phyloP scores from a whole-genome alignment of 495 filamentous ascomycete genomes.

The Talaromyces liani region DNA sequence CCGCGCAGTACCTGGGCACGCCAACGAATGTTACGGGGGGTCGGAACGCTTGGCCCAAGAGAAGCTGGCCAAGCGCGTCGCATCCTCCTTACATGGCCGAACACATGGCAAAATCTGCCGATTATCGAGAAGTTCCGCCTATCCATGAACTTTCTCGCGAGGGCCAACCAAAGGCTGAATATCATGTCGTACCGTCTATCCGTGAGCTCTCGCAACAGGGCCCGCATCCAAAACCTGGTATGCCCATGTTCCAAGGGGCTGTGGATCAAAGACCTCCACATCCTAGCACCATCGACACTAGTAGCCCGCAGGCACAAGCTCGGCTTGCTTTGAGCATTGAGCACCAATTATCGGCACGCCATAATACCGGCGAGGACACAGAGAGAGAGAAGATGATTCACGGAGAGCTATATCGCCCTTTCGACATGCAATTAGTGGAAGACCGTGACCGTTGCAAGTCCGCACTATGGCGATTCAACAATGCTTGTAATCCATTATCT shows the following conservation, averaged over 20 bases:
- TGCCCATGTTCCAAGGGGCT: constrained; percentile 29
- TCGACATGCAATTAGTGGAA: constrained; percentile 67
- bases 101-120: constrained; percentile 25
- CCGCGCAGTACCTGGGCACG: constrained; percentile 29
- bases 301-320: constrained; percentile 37
- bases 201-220: constrained; percentile 31
- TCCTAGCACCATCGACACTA: constrained; percentile 27
- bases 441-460: constrained; percentile 83
- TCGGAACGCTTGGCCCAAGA: constrained; percentile 35
- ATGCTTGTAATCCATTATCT: constrained; percentile 69
- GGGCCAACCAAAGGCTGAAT: constrained; percentile 31
- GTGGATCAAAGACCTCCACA: constrained; percentile 31
- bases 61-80: constrained; percentile 24
- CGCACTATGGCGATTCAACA: constrained; percentile 85
- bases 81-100: constrained; percentile 32
- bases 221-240: constrained; percentile 26
- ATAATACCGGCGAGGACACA: constrained; percentile 38
- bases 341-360: constrained; percentile 30
- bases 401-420: constrained; percentile 73
- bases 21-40: constrained; percentile 26
- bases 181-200: constrained; percentile 35
- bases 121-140: constrained; percentile 36
- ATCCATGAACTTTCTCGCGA: constrained; percentile 40
- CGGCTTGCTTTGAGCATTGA: constrained; percentile 41
- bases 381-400: constrained; percentile 94